Evolutionary conservation across 257 asterid species (phyloP).

Genomic region (Gynochthodes officinalis): DNA sequence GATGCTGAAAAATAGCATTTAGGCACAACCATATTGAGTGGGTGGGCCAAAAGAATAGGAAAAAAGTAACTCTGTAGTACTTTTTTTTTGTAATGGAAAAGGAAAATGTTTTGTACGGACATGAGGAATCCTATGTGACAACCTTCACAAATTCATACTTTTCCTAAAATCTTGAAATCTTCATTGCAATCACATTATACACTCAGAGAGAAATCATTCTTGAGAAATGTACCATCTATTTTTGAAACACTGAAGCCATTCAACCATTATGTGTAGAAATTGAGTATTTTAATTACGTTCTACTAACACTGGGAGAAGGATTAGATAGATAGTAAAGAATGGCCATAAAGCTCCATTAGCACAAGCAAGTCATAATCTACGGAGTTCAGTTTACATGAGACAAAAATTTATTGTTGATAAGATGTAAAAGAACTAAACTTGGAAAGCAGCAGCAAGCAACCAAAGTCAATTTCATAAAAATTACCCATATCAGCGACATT

Average conservation of each 20-base stretch:
- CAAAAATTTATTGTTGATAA: neutral
- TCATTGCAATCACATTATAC: neutral
- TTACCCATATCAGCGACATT: conserved; percentile 59
- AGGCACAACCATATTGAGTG: conserved; percentile 27
- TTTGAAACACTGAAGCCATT: neutral
- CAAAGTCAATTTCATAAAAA: neutral
- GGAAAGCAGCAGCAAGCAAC: neutral
- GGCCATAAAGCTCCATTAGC: neutral
- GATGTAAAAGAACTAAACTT: neutral
- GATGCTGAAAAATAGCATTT: conserved; percentile 44
- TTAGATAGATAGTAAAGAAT: neutral
- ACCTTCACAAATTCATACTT: conserved; percentile 15
- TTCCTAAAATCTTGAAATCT: neutral
- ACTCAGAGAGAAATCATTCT: neutral
- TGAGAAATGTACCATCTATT: neutral
- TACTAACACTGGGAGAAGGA: too few relatives aligned
- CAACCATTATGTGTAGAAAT: neutral
- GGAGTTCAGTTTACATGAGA: neutral
- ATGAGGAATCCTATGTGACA: conserved; percentile 63
- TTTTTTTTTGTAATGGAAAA: conserved; percentile 16
- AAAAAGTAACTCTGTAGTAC: conserved; percentile 28
- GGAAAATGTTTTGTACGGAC: conserved; percentile 7
- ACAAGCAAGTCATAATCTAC: neutral
- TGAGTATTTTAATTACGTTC: neutral
- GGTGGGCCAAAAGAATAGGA: conserved; percentile 48